phyloP scores from a whole-genome alignment of 768 basidiomycete genomes.

The Cubamyces lactineus region DNA sequence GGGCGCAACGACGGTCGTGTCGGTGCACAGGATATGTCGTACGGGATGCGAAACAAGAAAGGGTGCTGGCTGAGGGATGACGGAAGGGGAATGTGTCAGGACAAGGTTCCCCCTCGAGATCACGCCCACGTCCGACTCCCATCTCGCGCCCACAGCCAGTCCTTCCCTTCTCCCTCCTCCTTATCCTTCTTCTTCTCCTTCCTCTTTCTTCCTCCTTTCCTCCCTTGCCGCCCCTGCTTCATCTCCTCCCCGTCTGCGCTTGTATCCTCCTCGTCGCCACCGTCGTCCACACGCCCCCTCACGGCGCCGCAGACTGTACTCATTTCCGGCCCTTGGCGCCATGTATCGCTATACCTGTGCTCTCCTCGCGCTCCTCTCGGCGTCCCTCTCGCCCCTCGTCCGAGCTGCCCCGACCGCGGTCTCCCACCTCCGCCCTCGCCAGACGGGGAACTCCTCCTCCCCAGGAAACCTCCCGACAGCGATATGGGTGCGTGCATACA shows the following conservation, averaged over 20 bases:
- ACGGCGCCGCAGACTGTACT: no score
- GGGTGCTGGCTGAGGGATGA: neutral
- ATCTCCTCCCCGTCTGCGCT: neutral
- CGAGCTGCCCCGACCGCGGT: conserved; percentile 9
- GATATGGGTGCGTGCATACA: conserved; percentile 20
- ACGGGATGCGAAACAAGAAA: neutral
- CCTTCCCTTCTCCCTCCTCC: conserved; percentile 1
- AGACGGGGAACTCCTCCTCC: neutral
- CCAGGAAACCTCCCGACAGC: neutral
- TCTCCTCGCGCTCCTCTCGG: conserved; percentile 12
- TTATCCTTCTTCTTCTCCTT: conserved; percentile 2
- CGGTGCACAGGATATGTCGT: no score
- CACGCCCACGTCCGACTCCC: neutral
- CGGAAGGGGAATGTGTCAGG: conserved; percentile 19
- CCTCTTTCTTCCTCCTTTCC: conserved; percentile 5
- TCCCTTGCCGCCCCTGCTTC: neutral
- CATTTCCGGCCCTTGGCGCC: neutral
- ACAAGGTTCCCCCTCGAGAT: neutral
- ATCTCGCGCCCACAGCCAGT: conserved; percentile 3
- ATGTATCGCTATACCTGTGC: conserved; percentile 15
- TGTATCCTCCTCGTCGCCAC: neutral
- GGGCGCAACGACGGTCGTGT: no score
- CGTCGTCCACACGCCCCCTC: neutral
- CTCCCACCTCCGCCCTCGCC: conserved; percentile 1
- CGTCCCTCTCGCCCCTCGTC: neutral